phyloP scores from a whole-genome alignment of 495 filamentous ascomycete species.

The Cenococcum geophilum region DNA sequence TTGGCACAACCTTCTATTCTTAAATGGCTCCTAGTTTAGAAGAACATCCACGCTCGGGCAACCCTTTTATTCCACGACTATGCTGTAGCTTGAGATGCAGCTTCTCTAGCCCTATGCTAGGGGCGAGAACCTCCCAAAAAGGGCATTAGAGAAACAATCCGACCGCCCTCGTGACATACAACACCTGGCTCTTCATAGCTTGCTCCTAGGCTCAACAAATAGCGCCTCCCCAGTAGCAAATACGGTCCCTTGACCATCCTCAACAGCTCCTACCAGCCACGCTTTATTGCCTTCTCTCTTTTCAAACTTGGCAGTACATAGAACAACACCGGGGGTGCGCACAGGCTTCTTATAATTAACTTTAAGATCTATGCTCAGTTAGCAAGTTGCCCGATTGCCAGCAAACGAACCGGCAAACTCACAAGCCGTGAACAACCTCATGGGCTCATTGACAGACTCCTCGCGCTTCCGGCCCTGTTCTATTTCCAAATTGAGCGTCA shows the following conservation, averaged over 20 bases:
- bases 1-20: no score
- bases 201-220: slow-evolving; percentile 34
- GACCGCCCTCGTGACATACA: background rate
- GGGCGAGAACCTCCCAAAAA: no score
- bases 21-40: no score
- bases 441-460: slow-evolving; percentile 10
- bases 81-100: no score
- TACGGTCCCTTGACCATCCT: slow-evolving; percentile 34
- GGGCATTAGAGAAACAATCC: background rate
- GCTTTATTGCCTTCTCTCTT: slow-evolving; percentile 36
- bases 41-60: no score
- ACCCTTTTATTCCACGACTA: no score
- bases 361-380: slow-evolving; percentile 42
- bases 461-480: slow-evolving; percentile 14
- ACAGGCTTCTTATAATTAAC: slow-evolving; percentile 51
- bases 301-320: slow-evolving; percentile 43
- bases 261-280: slow-evolving; percentile 32
- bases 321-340: slow-evolving; percentile 46
- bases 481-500: slow-evolving; percentile 43
- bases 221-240: slow-evolving; percentile 36
- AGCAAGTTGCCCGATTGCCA: background rate
- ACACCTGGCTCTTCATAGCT: slow-evolving; percentile 33
- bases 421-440: slow-evolving; percentile 48
- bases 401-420: background rate
- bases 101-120: no score